Percentiles rank a stretch among this genome's conserved stretches.
Evolutionary conservation across 306 rosid species (phyloP).

Genomic region (Leucaena leucocephala): DNA sequence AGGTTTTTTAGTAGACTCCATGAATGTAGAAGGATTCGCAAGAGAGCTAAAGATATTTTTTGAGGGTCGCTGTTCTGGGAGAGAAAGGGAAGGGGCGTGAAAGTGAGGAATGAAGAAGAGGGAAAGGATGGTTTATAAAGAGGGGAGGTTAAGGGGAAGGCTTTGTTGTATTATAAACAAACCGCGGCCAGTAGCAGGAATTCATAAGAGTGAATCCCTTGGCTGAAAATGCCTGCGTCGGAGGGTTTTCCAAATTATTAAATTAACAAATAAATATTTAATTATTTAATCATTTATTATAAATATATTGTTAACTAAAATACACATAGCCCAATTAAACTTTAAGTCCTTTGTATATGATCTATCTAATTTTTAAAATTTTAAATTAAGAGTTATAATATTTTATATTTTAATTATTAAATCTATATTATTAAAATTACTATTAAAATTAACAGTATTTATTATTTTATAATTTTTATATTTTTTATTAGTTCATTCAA

Average conservation of each 20-base stretch:
- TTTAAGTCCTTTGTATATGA: no score
- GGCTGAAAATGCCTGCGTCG: slow-evolving; percentile 54
- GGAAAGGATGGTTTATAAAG: slow-evolving; percentile 42
- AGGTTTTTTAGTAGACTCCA: slow-evolving; percentile 63
- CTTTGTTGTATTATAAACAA: neutral
- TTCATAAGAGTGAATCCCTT: slow-evolving; percentile 68
- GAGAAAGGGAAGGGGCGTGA: neutral
- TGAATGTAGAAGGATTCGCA: neutral
- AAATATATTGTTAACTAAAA: no score
- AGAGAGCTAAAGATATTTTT: neutral
- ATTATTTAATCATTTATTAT: no score
- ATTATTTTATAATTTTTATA: no score
- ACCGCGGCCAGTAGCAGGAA: slow-evolving; percentile 50
- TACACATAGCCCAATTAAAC: no score
- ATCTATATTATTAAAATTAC: no score
- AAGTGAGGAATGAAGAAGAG: neutral
- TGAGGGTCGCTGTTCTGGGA: neutral
- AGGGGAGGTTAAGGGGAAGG: slow-evolving; percentile 58
- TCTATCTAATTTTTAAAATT: no score
- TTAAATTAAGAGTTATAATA: no score
- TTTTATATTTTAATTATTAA: no score
- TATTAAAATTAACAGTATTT: no score
- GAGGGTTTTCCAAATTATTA: neutral
- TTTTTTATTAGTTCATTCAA: no score
- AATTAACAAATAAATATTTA: neutral